Base-by-base conservation (phyloP, 176 grass and related monocot genomes). In the Dendrocalamus sinicus region DNA sequence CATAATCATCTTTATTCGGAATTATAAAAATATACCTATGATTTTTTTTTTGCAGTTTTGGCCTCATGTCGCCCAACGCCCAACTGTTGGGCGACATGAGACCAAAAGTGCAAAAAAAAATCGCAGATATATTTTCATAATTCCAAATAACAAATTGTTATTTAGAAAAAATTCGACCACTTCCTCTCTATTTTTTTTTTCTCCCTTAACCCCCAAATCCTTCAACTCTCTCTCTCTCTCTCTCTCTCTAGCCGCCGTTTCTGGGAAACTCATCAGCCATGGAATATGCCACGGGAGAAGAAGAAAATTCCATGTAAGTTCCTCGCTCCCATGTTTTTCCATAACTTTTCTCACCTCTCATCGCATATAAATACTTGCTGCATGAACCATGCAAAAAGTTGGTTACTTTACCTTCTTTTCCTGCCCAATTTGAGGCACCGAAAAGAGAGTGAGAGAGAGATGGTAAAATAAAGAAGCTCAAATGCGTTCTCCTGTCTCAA, bases 261-360 rank as follows among this genome's bases (percentile, higher is more conserved):
- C 81, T n/a, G 6, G 75, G 88, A 90, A 87, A 48, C 85, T 80
- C 48, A 57, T 2, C 89, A 50, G 89, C 84, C 80, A 92, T 90
- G 91, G 91, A 90, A 40, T 81, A 84, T 20, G 58, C 87, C 67
- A 37, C 61, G 3, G 82, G 74, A 32, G 84, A 90, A 5, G 91
- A 92, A 60, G 91, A 90, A 80, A 79, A 89, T 86, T 92, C 91
- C 76, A 82, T 92, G 91, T 92, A 92, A 90, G 91, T 90, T 84
- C 78, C 32, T 35, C 57, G 0, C 26, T 35, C 51, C 61, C 64
- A 50, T 51, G 23, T 84, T 70, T 59, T 87, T 87, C 85, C 89
- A 84, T 13, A 12, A 16, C n/a, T 87, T 84, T 84, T 91, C 82
- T 35, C 69, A 0, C 75, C 1, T 76, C 46, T 46, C 72, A 5